Conservation (phyloP, 23 red algal genomes). For the Agarophyton chilense region DNA sequence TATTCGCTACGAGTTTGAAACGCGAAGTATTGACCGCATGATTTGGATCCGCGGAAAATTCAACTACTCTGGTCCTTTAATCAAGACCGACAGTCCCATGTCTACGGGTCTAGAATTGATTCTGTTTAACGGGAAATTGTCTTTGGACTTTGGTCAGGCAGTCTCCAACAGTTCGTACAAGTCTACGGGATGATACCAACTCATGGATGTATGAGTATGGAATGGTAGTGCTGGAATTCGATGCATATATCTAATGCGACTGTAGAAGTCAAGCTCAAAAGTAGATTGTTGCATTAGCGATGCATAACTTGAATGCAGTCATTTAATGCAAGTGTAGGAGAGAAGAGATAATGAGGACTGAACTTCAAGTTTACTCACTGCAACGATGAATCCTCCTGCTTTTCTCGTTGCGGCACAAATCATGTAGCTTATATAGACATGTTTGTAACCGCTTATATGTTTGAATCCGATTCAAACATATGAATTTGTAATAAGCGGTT, state of each 20-base stretch:
- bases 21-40: slow-evolving; percentile 21
- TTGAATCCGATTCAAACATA: no score
- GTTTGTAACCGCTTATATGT: no score
- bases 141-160: neutral
- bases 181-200: neutral
- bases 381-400: neutral
- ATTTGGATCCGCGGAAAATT: slow-evolving; percentile 36
- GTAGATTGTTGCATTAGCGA: no score
- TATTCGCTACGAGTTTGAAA: slow-evolving; percentile 48
- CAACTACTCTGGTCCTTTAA: slow-evolving; percentile 38
- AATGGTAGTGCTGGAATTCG: no score
- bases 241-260: no score
- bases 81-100: slow-evolving; percentile 37
- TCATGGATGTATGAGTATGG: neutral
- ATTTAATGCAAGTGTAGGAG: no score
- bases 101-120: neutral
- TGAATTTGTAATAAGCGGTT: no score
- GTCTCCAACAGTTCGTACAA: neutral
- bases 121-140: neutral
- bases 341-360: neutral
- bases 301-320: no score
- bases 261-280: no score
- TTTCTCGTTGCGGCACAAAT: neutral
- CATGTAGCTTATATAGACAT: no score
- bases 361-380: slow-evolving; percentile 3